Evolutionary conservation across 2,329 filamentous ascomycete species (phyloP), one percentile per base, ranked within the genome.

Genomic region (Ceratocystis papillata): DNA sequence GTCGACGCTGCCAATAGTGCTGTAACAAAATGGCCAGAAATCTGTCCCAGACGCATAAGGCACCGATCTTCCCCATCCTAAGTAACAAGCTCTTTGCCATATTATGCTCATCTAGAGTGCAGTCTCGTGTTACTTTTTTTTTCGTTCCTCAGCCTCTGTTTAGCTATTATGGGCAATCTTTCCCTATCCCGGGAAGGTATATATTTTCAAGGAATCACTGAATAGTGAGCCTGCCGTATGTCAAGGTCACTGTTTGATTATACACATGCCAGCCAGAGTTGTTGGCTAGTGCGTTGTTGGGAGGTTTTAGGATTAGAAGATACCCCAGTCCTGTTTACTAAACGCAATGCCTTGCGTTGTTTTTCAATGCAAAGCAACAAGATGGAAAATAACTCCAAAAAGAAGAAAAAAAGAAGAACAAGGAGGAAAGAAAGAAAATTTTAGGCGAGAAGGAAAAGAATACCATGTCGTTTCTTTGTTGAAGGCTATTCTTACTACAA

Each of bases 361-460:
- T 48, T 30, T 48, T 45, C 41, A 65, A 41, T 41, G 37, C 37
- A 12, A 41, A 41, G 37, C 37, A 41, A 20, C 8, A 65, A 10
- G 44, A 62, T 41, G 25, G 15, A 41, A 37, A 65, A 45, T n/a
- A 65, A 61, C 44, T 53, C 15, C 25, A 44, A 62, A 44, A 46
- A 50, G 25, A 33, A 53, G 37, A 33, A 53, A 25, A 61, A 60
- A 30, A 8, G 17, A 20, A 28, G 5, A 17, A 57, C 1, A 8
- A n/a, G 46, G 4, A 3, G 48, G n/a, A 17, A n/a, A n/a, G 28
- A 62, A 30, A 20, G 46, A 48, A 62, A 62, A 17, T 5, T 25
- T 15, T 20, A 62, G 44, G 50, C 17, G 44, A 25, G 37, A 33
- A 45, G 44, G 37, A 62, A 48, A 59, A 63, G 15, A 53, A 65